A percentile compares a stretch with the other conserved stretches of the same genome.
Conservation (phyloP, 345 rosid genomes). For the Corymbia maculata region DNA sequence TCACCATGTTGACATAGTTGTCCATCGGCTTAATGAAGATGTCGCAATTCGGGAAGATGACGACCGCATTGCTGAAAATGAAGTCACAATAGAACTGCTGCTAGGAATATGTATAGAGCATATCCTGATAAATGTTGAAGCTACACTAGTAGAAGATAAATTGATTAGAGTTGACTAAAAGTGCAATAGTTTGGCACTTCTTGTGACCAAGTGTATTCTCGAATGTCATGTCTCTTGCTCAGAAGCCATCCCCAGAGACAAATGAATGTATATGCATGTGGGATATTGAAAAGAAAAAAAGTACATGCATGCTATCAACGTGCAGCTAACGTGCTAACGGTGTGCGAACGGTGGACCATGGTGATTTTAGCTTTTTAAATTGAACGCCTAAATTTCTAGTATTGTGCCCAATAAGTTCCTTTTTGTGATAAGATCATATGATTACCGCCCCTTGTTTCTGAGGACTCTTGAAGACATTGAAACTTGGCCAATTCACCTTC, state of each 20-base stretch:
- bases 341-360: no score
- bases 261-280: no score
- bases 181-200: slow-evolving; percentile 57
- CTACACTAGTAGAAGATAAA: slow-evolving; percentile 26
- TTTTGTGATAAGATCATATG: no score
- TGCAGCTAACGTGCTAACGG: no score
- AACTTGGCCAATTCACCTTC: no score
- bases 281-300: no score
- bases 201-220: slow-evolving; percentile 8
- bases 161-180: slow-evolving; percentile 6
- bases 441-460: no score
- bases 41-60: slow-evolving; percentile 61
- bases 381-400: no score
- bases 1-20: slow-evolving; percentile 41
- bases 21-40: slow-evolving; percentile 46
- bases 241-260: slow-evolving; percentile 56
- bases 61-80: slow-evolving; percentile 57
- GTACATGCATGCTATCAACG: no score
- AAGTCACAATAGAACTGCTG: slow-evolving; percentile 67
- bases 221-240: slow-evolving; percentile 72
- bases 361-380: no score
- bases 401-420: no score
- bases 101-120: slow-evolving; percentile 40
- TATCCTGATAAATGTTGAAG: slow-evolving; percentile 63
- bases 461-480: no score